Evolutionary conservation across 2,329 filamentous ascomycete genomes (phyloP).

Genomic region (Xylariales sp.): DNA sequence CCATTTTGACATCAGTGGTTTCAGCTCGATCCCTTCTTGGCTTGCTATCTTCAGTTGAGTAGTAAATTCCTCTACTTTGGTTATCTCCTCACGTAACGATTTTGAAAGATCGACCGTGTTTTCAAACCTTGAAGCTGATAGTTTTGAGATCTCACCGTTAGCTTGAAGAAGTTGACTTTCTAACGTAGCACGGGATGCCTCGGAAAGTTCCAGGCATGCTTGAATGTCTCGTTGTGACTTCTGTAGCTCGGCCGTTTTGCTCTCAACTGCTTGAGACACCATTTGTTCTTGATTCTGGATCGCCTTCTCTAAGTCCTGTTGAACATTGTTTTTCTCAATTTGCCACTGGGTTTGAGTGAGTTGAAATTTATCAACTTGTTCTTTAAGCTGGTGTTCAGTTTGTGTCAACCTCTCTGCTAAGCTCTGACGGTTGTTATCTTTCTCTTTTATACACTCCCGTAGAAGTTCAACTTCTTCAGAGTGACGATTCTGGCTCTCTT

Average conservation of each 20-base stretch:
- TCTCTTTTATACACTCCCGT: neutral
- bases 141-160: neutral
- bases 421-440: neutral
- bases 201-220: constrained; percentile 1
- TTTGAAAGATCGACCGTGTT: neutral
- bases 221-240: neutral
- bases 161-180: constrained; percentile 3
- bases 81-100: neutral
- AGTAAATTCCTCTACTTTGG: neutral
- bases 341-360: neutral
- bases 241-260: neutral
- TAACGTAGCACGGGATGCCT: neutral
- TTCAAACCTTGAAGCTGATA: neutral
- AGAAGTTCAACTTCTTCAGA: neutral
- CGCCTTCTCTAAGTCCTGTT: neutral
- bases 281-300: neutral
- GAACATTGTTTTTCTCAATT: neutral
- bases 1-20: no score
- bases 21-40: no score
- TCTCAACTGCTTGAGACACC: neutral
- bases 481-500: neutral
- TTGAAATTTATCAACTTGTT: neutral
- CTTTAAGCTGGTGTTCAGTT: neutral
- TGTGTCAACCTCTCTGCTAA: neutral
- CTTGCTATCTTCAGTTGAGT: no score